Base-by-base conservation (phyloP, 768 basidiomycete genomes). In the Butyriboletus loyo region DNA sequence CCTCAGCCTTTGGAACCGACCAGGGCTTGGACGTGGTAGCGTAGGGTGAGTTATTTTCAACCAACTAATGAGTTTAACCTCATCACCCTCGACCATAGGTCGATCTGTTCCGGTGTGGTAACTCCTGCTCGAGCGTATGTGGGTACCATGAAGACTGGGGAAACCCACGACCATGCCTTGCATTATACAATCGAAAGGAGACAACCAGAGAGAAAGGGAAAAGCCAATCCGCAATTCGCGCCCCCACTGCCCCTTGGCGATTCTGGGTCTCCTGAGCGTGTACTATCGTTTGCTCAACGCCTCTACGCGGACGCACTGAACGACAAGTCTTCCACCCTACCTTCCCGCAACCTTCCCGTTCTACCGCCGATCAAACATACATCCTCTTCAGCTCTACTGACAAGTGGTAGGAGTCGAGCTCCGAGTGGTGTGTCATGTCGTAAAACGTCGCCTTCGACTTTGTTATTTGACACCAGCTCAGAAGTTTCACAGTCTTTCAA, bases 261-360 rank as follows among this genome's bases (percentile, higher is more conserved):
- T 8, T 21, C 50, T 5, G 38, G 48, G 34, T 46, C 46, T n/a
- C 46, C 62, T 43, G 53, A 46, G 11, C 55, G 42, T 37, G 67
- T 64, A 14, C 52, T 62, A 41, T 71, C 71, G 3, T 59, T 69
- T 32, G 78, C 77, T 22, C 77, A 77, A 42, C 72, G 71, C 44
- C 60, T 80, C 25, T 80, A 78, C 55, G 75, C 73, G 7, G 77
- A 74, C 41, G 73, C 75, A 5, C 46, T 65, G 25, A 61, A 53
- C 48, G 63, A 57, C 46, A 60, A 52, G 27, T 50, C 52, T 22
- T 54, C 57, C 13, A 37, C 37, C 11, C 37, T 28, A 9, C 45
- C 55, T 38, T 36, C 49, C n/a, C 31, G 32, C n/a, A 24, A 7
- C 40, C 40, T 50, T 21, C 39, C 62, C 8, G 24, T 55, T 31